Percentiles rank a stretch among this genome's conserved stretches.
phyloP scores from a whole-genome alignment of 495 filamentous ascomycete species.

The Aspergillus affinis region DNA sequence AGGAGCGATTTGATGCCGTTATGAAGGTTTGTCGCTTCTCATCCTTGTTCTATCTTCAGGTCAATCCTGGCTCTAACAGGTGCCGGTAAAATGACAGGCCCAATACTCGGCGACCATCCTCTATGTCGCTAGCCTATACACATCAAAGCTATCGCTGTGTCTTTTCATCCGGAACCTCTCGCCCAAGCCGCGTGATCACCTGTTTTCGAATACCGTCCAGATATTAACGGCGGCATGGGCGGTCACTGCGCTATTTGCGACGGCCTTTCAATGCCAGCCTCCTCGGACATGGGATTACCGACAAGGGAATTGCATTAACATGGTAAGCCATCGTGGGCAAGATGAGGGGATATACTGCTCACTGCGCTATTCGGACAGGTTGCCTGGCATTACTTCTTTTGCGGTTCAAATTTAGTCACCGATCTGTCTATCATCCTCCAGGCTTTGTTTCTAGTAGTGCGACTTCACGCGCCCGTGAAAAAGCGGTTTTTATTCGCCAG shows the following conservation, averaged over 20 bases:
- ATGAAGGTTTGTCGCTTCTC: conserved; percentile 26
- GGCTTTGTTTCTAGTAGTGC: conserved; percentile 23
- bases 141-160: conserved; percentile 30
- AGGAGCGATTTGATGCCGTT: conserved; percentile 17
- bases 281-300: conserved; percentile 27
- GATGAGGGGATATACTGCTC: background rate
- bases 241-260: conserved; percentile 20
- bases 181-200: conserved; percentile 18
- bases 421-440: conserved; percentile 28
- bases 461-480: conserved; percentile 24
- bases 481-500: conserved; percentile 24
- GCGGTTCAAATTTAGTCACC: conserved; percentile 26
- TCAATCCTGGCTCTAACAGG: conserved; percentile 5
- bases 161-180: conserved; percentile 27
- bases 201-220: conserved; percentile 19
- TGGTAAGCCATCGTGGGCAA: conserved; percentile 12
- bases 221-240: conserved; percentile 17
- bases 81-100: background rate
- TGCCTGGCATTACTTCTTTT: conserved; percentile 28
- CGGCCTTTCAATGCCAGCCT: conserved; percentile 27
- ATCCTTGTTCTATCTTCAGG: too few relatives aligned
- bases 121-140: conserved; percentile 24
- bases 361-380: conserved; percentile 10
- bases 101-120: conserved; percentile 27
- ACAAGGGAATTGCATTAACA: conserved; percentile 24